A percentile compares a stretch with the other conserved stretches of the same genome.
These are phyloP conservation scores for Globisporangium sylvaticum DNA, from an alignment of 352 stramenopile genomes.

Conservation along the genomic window DNA sequence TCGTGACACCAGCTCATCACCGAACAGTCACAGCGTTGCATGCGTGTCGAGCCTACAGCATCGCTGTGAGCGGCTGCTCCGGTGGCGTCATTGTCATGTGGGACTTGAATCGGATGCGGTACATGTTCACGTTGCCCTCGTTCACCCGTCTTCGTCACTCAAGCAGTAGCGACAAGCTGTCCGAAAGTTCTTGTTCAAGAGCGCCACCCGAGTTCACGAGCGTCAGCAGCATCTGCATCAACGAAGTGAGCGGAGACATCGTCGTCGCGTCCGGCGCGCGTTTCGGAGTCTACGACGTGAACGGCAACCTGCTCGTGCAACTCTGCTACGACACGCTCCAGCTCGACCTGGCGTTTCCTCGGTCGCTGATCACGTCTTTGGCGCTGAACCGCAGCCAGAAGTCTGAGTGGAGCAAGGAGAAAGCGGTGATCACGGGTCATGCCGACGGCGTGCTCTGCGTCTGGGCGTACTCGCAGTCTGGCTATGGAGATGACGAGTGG, in stretches of 20 bases:
- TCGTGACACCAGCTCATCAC: conserved; percentile 37
- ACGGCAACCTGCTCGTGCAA: conserved; percentile 46
- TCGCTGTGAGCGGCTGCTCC: conserved; percentile 60
- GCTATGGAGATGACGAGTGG: conserved; percentile 37
- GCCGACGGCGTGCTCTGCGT: conserved; percentile 56
- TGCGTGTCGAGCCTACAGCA: conserved; percentile 56
- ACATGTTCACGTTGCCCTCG: conserved; percentile 40
- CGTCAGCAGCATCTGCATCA: conserved; percentile 55
- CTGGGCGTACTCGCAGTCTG: conserved; percentile 58
- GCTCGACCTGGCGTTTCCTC: conserved; percentile 33
- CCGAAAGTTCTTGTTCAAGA: neutral
- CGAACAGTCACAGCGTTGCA: conserved; percentile 43
- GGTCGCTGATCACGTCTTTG: conserved; percentile 37
- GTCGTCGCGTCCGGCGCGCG: conserved; percentile 37
- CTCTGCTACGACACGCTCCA: conserved; percentile 45
- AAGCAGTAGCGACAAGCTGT: neutral
- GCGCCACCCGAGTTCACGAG: neutral
- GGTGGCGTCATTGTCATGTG: conserved; percentile 55
- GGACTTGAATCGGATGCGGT: conserved; percentile 66
- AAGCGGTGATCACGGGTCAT: conserved; percentile 61
- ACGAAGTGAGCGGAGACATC: conserved; percentile 63
- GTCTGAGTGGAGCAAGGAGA: conserved; percentile 60
- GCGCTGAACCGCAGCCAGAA: conserved; percentile 44
- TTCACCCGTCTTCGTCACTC: conserved; percentile 1
- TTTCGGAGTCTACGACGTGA: conserved; percentile 69